phyloP scores from a whole-genome alignment of 495 filamentous ascomycete genomes.

The Penicillium herquei region DNA sequence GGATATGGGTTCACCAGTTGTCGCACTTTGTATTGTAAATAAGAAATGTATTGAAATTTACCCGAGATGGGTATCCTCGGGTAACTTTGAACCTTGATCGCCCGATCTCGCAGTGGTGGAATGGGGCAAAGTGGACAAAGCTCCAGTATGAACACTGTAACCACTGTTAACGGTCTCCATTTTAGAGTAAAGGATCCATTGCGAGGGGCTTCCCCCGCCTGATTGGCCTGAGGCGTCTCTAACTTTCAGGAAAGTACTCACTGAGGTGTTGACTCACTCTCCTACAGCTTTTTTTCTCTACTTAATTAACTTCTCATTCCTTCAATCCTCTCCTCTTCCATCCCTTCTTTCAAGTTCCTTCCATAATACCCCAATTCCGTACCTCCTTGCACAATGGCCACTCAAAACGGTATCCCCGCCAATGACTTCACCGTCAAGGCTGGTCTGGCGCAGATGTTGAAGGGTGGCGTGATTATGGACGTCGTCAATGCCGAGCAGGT shows the following conservation, averaged over 20 bases:
- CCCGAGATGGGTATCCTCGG: slow-evolving; percentile 3
- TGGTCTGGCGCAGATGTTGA: slow-evolving; percentile 93
- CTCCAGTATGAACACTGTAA: neutral
- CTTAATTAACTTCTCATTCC: neutral
- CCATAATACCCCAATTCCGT: neutral
- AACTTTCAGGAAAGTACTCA: neutral
- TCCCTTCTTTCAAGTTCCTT: neutral
- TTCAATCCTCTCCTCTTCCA: slow-evolving; percentile 1
- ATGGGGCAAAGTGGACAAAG: neutral
- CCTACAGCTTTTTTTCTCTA: slow-evolving; percentile 1
- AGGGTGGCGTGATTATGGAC: slow-evolving; percentile 99
- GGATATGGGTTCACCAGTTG: no score
- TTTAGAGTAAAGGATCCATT: neutral
- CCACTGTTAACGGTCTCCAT: neutral
- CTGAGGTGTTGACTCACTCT: slow-evolving; percentile 3
- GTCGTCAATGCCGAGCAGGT: slow-evolving; percentile 92
- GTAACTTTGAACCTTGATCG: slow-evolving; percentile 4
- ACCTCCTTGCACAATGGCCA: slow-evolving; percentile 33
- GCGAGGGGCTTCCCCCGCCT: neutral
- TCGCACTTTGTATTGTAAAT: no score
- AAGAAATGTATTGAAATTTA: no score
- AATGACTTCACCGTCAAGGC: slow-evolving; percentile 79
- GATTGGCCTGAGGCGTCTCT: neutral
- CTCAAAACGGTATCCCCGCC: slow-evolving; percentile 31
- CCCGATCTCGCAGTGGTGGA: neutral